Conservation (phyloP, 140 eudicot species). For the Cichorium intybus region DNA sequence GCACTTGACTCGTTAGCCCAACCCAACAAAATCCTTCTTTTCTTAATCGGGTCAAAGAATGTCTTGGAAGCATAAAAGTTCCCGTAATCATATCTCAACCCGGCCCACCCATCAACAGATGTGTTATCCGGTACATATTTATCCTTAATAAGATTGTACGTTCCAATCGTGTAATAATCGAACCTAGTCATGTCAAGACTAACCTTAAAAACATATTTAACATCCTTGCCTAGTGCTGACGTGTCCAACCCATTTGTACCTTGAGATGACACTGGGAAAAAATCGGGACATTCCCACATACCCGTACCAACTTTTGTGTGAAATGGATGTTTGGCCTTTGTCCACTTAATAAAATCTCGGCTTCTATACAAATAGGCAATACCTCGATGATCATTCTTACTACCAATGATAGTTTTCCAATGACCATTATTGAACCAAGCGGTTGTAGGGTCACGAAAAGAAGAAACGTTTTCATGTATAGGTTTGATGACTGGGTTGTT, state of each 20-base stretch:
- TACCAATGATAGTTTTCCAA: conserved; percentile 46
- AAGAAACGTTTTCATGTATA: conserved; percentile 19
- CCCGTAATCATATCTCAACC: conserved; percentile 58
- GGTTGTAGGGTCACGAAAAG: conserved; percentile 66
- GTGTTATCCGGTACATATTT: conserved; percentile 42
- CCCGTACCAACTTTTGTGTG: conserved; percentile 36
- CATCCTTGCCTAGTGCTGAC: conserved; percentile 20
- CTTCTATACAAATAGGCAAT: conserved; percentile 48
- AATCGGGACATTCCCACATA: conserved; percentile 73
- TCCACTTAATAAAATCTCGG: conserved; percentile 46
- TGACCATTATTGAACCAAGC: conserved; percentile 55
- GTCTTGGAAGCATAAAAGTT: conserved; percentile 64
- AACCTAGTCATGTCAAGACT: conserved; percentile 38
- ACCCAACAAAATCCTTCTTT: conserved; percentile 54
- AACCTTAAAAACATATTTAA: conserved; percentile 48
- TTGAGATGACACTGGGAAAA: conserved; percentile 38
- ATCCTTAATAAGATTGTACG: conserved; percentile 34
- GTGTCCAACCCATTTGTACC: conserved; percentile 39
- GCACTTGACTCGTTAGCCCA: conserved; percentile 64
- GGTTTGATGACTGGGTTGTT: conserved; percentile 53
- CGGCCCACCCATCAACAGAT: conserved; percentile 37
- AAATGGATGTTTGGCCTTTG: conserved; percentile 36
- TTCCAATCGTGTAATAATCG: conserved; percentile 53
- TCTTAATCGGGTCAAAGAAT: conserved; percentile 43
- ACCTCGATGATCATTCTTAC: conserved; percentile 32